Evolutionary conservation across 2,329 filamentous ascomycete genomes (phyloP), one percentile per base, ranked within the genome.

Genomic region (Hypomyces perniciosus): DNA sequence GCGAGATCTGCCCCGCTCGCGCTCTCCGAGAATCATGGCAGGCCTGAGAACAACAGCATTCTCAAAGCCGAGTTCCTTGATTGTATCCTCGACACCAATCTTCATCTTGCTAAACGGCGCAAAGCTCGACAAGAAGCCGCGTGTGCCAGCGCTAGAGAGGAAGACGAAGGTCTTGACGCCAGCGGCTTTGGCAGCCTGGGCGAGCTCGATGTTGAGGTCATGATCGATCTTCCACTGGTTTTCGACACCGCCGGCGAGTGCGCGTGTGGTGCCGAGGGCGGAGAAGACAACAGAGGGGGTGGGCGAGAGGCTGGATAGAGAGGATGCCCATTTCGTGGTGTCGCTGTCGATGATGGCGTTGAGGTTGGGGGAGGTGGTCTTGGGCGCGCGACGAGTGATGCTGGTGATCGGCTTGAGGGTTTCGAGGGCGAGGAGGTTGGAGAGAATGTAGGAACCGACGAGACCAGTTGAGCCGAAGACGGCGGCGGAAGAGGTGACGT

Each of bases 141-240:
- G 68, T 1, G 72, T 77, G 50, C 78, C 77, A 1, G 61, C 71
- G 26, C 78, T 76, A 1, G 86, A 90, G 50, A 95, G 77, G 56
- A 95, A 83, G 26, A 96, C 84, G 62, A 86, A 95, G 2, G 85
- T 85, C 57, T 81, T 81, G 8, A 81, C 79, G 34, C 89, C 89
- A 1, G 84, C 81, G 4, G 77, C 78, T 63, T 85, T 88, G 40
- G 91, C 89, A 0, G 86, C 83, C 54, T 79, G 78, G 4, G 88
- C 90, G 27, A 95, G 76, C 57, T 85, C 84, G 44, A 95, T 68
- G 68, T 95, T 95, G 41, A 96, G 75, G 63, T 93, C 90, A 64
- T 90, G 81, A 71, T 96, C 92, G 57, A 96, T 88, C 64, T 88
- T 87, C 72, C 89, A 86, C 71, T 96, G 92, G 55, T 84, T 83